Percentiles rank a stretch among this genome's conserved stretches.
Conservation (phyloP, 257 asterid species). For the Nicotiana knightiana region DNA sequence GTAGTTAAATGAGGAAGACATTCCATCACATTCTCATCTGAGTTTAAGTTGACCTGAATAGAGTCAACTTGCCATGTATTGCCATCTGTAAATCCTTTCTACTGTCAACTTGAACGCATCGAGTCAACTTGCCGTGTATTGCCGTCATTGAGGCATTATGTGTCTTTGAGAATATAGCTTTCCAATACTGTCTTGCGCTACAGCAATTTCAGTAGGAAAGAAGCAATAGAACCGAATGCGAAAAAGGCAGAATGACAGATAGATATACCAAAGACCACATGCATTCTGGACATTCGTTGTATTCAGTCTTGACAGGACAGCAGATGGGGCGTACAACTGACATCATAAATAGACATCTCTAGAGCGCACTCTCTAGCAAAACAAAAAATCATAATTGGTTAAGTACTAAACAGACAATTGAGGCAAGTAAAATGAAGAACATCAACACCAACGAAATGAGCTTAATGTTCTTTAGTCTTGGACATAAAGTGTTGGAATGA, state of each 20-base stretch:
- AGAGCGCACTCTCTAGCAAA: background rate
- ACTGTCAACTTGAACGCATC: background rate
- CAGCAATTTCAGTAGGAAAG: background rate
- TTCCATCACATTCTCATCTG: background rate
- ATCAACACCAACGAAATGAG: too few species aligned
- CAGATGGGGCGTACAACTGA: background rate
- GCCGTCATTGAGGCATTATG: background rate
- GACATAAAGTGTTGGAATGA: too few species aligned
- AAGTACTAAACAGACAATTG: background rate
- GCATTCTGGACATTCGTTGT: too few species aligned
- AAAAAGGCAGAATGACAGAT: too few species aligned
- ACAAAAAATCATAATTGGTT: background rate
- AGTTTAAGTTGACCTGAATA: background rate
- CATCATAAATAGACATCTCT: background rate
- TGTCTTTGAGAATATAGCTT: background rate
- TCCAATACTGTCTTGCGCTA: background rate
- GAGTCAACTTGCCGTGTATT: background rate
- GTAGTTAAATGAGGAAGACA: background rate
- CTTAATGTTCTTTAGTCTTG: too few species aligned
- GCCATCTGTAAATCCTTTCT: too few species aligned
- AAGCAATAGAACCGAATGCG: background rate
- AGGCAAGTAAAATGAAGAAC: background rate
- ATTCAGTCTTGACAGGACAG: too few species aligned
- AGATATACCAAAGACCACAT: too few species aligned
- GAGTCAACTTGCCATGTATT: too few species aligned